phyloP scores from a whole-genome alignment of 352 stramenopile species.

The Peronospora destructor region DNA sequence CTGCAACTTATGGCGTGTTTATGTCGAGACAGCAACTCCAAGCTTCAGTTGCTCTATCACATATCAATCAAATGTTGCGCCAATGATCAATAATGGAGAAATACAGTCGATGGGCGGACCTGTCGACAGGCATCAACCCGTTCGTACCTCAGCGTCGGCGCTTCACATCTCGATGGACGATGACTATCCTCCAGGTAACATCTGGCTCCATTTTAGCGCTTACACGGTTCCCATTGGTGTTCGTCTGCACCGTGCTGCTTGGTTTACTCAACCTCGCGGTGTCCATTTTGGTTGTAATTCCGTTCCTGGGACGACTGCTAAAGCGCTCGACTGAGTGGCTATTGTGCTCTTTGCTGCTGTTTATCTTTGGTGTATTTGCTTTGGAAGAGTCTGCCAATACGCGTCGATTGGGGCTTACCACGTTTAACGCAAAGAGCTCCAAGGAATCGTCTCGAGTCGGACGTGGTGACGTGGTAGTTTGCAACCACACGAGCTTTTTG shows the following conservation, averaged over 20 bases:
- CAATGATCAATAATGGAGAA: slow-evolving; percentile 56
- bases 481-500: slow-evolving; percentile 78
- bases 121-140: slow-evolving; percentile 82
- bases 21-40: slow-evolving; percentile 32
- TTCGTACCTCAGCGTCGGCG: slow-evolving; percentile 75
- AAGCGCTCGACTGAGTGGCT: slow-evolving; percentile 67
- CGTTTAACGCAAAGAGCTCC: slow-evolving; percentile 24
- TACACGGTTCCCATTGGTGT: slow-evolving; percentile 47
- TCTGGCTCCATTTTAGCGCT: slow-evolving; percentile 41
- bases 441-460: slow-evolving; percentile 32
- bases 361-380: slow-evolving; percentile 61
- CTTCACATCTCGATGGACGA: slow-evolving; percentile 33
- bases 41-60: slow-evolving; percentile 21
- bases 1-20: slow-evolving; percentile 35
- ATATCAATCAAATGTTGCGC: not conserved
- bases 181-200: slow-evolving; percentile 41
- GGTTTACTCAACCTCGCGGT: slow-evolving; percentile 43
- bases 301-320: slow-evolving; percentile 57
- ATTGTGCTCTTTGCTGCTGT: slow-evolving; percentile 58
- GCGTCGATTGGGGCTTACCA: slow-evolving; percentile 58
- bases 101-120: slow-evolving; percentile 78
- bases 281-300: slow-evolving; percentile 50
- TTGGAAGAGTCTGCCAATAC: slow-evolving; percentile 66
- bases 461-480: slow-evolving; percentile 60
- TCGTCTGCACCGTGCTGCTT: slow-evolving; percentile 34